Evolutionary conservation across 305 asterid species (phyloP), one percentile per base, ranked within the genome.

Genomic region (Fraxinus platypoda): DNA sequence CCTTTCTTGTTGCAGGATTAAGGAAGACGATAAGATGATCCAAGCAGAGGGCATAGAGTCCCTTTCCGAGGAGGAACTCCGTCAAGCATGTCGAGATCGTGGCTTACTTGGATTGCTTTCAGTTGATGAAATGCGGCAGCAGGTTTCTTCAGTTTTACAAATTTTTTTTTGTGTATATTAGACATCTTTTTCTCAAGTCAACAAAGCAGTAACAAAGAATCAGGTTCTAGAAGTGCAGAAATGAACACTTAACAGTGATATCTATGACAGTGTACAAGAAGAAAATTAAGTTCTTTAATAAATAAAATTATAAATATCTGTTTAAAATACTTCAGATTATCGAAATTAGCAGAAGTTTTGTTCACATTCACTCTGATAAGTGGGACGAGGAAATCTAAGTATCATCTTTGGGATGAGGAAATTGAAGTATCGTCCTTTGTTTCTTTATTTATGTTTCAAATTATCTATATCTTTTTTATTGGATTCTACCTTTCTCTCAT

Each of bases 41-140:
- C 92, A 90, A 91, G 93, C 92, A 74, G 99, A 95, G 95, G 98
- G 98, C 75, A 82, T 95, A 75, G 97, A 92, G 46, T 89, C 98
- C 84, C 96, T 95, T 85, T 92, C 98, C 1, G 98, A 95, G 88
- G 98, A 94, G 78, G 99, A 95, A 89, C 97, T 95, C 62, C 98
- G 97, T 85, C 97, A 95, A 86, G 98, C 95, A 82, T 94, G 99
- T 84, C 90, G 97, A 83, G 98, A 94, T 71, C 95, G 99, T 79
- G 99, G 99, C 81, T 87, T 95, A 87, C 97, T 95, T 81, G 99
- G 98, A 84, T 88, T 94, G 85, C 93, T 92, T 86, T 94, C 99
- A 77, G 93, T 92, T 54, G 98, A 93, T 75, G 99, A 95, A 85
- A 94, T 94, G 99, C 88, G 92, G 81, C 92, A 95, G 83, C 99